These are phyloP conservation scores for Chrysopogon serrulatus DNA, from an alignment of 176 grass and related monocot genomes.

Conservation along the genomic window DNA sequence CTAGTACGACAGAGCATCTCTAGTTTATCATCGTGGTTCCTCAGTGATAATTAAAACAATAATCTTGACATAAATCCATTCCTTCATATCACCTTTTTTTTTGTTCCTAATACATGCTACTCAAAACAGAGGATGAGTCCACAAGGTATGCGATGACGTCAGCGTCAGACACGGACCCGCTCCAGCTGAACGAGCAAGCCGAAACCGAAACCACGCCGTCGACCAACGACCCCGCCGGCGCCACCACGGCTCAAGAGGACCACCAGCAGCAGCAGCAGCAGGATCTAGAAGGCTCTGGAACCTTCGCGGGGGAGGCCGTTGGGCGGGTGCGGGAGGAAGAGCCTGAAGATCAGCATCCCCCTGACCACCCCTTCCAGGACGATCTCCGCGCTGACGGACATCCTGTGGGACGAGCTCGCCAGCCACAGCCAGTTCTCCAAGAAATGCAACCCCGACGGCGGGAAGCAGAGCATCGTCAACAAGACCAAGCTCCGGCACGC, in stretches of 20 bases:
- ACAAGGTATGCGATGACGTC: background rate
- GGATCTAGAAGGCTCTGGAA: constrained; percentile 29
- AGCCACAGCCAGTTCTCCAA: constrained; percentile 42
- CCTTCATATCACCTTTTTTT: background rate
- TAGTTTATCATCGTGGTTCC: background rate
- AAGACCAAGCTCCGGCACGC: constrained; percentile 76
- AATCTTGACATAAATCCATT: background rate
- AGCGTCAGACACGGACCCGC: constrained; percentile 25
- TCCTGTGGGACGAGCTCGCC: constrained; percentile 51
- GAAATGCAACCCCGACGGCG: constrained; percentile 35
- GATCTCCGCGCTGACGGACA: constrained; percentile 52
- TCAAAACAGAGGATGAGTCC: constrained; percentile 51
- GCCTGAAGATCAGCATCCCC: constrained; percentile 71
- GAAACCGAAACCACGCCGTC: background rate
- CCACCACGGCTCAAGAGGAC: constrained; percentile 18
- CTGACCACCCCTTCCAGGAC: constrained; percentile 67
- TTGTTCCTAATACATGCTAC: too few relatives aligned
- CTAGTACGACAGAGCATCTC: background rate
- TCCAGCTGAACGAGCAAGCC: constrained; percentile 11
- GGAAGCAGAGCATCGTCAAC: constrained; percentile 44
- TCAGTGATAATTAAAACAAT: background rate
- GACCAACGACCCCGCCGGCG: background rate
- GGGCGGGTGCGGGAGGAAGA: constrained; percentile 59
- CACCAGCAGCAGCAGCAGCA: constrained; percentile 5
- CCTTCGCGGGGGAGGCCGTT: constrained; percentile 33